Conservation (phyloP, 331 rosid genomes). For the Stylosanthes scabra region DNA sequence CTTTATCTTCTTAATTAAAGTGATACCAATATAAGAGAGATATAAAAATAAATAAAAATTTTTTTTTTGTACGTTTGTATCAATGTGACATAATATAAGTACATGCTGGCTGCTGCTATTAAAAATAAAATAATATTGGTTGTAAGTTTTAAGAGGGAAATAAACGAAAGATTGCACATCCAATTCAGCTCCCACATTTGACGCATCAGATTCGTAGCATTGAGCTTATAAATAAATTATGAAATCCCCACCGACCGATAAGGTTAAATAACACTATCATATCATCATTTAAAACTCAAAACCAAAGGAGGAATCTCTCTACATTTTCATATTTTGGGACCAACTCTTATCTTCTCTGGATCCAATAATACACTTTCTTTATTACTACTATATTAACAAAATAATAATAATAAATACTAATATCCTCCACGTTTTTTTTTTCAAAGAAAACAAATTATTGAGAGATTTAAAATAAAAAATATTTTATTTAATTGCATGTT, state of each 20-base stretch:
- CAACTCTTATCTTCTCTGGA: conserved; percentile 57
- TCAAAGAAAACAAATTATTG: no score
- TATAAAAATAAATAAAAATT: no score
- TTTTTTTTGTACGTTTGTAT: no score
- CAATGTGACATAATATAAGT: no score
- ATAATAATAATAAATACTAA: conserved; percentile 43
- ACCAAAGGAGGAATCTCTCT: conserved; percentile 52
- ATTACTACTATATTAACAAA: conserved; percentile 14
- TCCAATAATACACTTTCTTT: conserved; percentile 52
- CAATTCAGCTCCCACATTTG: conserved; percentile 51
- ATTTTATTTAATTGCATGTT: no score
- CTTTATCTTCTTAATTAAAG: conserved; percentile 20
- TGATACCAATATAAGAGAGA: background rate
- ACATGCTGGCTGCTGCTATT: no score
- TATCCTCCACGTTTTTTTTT: conserved; percentile 47
- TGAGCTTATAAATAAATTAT: background rate
- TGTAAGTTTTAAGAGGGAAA: background rate
- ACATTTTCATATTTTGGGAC: conserved; percentile 30
- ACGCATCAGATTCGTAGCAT: conserved; percentile 58
- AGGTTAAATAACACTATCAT: conserved; percentile 5
- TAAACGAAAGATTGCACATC: conserved; percentile 33
- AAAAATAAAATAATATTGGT: conserved; percentile 2
- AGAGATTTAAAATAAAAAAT: no score
- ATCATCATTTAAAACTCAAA: conserved; percentile 22
- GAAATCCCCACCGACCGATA: conserved; percentile 47